Base-by-base conservation (phyloP, 208 protist species). In the Leishmania gerbilli region DNA sequence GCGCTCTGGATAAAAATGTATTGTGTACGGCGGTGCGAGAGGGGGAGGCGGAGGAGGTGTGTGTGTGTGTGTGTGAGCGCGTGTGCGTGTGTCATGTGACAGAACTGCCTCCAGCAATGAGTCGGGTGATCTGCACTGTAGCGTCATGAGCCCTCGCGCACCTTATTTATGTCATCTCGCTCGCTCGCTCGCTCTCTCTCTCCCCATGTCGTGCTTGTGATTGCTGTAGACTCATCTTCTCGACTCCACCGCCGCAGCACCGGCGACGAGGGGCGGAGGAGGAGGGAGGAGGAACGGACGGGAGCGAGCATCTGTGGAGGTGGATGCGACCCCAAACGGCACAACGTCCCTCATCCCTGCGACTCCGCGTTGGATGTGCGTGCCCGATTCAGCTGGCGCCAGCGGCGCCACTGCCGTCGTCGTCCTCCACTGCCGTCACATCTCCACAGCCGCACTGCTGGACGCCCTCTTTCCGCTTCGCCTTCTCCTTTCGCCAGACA, bases 401-500 rank as follows among this genome's bases (percentile, higher is more conserved):
- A 76, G 2, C 49, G n/a, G 31, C 49, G 9, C 31, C 58, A 40
- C 60, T 45, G 19, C 60, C 45, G n/a, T 71, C n/a, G 13, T 42
- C 31, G 47, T 45, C 71, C 40, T 17, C 75, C 4, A 21, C 74
- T 31, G 37, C 65, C 45, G 19, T 45, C 74, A 24, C 78, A 24
- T n/a, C 62, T 24, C 27, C 51, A 24, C 17, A 1, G 75, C 31
- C 40, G 58, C 31, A 31, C 7, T 62, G 62, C 31, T 51, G 67
- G 55, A 1, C 31, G 45, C 58, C 24, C 58, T 69, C 47, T 24
- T 81, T 27, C 62, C 68, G 71, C 47, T 76, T 81, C 68, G 78
- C 68, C 79, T 85, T 88, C 53, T 78, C 77, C 82, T 71, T 79
- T 21, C 91, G 88, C 92, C 91, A 95, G 71, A 80, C 72, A 45